A percentile compares a stretch with the other conserved stretches of the same genome.
These are phyloP conservation scores for Mycosphaerella sp. DNA, from an alignment of 2,329 filamentous ascomycete genomes.

Conservation along the genomic window DNA sequence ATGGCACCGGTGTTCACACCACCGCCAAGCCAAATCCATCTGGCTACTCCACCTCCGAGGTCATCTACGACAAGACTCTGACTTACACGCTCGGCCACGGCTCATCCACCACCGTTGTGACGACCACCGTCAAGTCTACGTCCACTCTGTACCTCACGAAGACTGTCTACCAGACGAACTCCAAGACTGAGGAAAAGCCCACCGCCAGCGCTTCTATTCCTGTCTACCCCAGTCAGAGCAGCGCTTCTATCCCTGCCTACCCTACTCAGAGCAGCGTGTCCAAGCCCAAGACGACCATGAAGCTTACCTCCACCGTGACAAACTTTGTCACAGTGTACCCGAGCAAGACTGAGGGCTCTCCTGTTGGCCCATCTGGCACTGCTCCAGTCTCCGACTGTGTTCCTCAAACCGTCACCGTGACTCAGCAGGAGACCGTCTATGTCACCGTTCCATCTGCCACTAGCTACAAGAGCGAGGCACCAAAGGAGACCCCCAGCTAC, in stretches of 20 bases:
- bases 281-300: slow-evolving; percentile 25
- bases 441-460: slow-evolving; percentile 23
- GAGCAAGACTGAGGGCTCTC: slow-evolving; percentile 13
- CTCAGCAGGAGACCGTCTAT: slow-evolving; percentile 31
- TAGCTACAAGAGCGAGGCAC: slow-evolving; percentile 11
- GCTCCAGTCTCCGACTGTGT: slow-evolving; percentile 24
- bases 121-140: slow-evolving; percentile 34
- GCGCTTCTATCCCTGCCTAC: slow-evolving; percentile 2
- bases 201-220: slow-evolving; percentile 4
- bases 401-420: slow-evolving; percentile 32
- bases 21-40: slow-evolving; percentile 17
- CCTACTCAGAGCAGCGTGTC: slow-evolving; percentile 6
- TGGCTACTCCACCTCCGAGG: slow-evolving; percentile 23
- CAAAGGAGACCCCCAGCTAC: not conserved
- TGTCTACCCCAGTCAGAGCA: not conserved
- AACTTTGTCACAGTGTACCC: slow-evolving; percentile 34
- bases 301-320: slow-evolving; percentile 32
- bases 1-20: slow-evolving; percentile 17
- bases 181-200: slow-evolving; percentile 17
- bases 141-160: slow-evolving; percentile 30
- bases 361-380: slow-evolving; percentile 9
- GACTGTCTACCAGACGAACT: slow-evolving; percentile 28
- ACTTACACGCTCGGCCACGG: slow-evolving; percentile 35
- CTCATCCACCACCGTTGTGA: slow-evolving; percentile 32
- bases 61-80: slow-evolving; percentile 30